Evolutionary conservation across 257 asterid genomes (phyloP), one percentile per base, ranked within the genome.

Genomic region (Linderniella brevidens): DNA sequence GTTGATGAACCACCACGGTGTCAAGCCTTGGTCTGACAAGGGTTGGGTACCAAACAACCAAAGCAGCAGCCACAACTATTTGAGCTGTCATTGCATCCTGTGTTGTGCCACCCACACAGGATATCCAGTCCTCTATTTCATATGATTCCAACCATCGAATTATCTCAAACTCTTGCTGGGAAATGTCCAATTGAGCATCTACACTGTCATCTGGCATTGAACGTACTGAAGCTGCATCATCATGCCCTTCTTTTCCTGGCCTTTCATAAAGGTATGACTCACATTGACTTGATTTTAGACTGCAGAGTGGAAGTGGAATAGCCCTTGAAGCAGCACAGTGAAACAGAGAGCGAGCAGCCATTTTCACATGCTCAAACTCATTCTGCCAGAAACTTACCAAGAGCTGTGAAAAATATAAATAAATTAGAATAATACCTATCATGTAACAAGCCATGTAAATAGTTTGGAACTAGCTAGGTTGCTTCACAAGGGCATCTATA

Each of bases 1-100:
- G 65, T 40, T 82, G 87, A 65, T 78, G 88, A 62, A 84, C 88
- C 56, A 63, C 75, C 60, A 84, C 55, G 19, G 39, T 54, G 40
- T 93, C 57, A 64, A 88, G 92, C 46, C 62, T 69, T 14, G 68
- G 71, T 56, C 76, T 80, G 62, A 78, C 93, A 44, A 84, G 86
- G 77, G 88, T 84, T 49, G 98, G 92, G 56, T 88, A 88, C 94
- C 98, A 88, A 58, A 88, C 93, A 41, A 92, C 72, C 70, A 84
- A 66, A 41, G 98, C 96, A 69, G 96, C 92, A 66, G 95, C 90
- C 55, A 88, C 87, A 51, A 80, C 69, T 61, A 88, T 75, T 72
- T 80, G 96, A 68, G 95, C 81, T 59, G 92, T 70, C 93, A 84
- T 88, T 66, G 96, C 94, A 64, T 88, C 98, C 64, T 88, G 98